Conservation (phyloP, 2,329 filamentous ascomycete genomes). For the Metarhizium sp. region DNA sequence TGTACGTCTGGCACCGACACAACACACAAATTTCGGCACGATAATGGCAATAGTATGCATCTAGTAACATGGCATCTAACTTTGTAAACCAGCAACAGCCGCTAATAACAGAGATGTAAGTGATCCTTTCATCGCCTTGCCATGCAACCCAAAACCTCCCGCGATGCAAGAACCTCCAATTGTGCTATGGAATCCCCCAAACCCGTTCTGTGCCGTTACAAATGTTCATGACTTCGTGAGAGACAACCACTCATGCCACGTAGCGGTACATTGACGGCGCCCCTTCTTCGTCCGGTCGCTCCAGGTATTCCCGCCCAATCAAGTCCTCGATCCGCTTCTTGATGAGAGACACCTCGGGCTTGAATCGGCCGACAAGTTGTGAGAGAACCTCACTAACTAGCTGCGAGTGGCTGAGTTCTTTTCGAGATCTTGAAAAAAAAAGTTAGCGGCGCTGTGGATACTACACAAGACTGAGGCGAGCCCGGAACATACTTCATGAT, state of each 20-base stretch:
- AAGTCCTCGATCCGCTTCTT: constrained; percentile 75
- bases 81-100: neutral
- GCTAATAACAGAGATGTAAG: neutral
- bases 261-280: constrained; percentile 60
- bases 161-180: constrained; percentile 1
- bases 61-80: neutral
- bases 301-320: constrained; percentile 68
- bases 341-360: constrained; percentile 66
- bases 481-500: constrained; percentile 70
- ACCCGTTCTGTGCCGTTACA: neutral
- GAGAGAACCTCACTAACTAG: constrained; percentile 63
- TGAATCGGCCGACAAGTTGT: constrained; percentile 62
- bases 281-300: constrained; percentile 58
- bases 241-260: constrained; percentile 43
- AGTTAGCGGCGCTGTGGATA: neutral
- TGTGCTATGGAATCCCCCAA: neutral
- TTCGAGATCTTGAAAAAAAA: constrained; percentile 50
- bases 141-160: neutral
- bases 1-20: too few relatives aligned
- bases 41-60: too few relatives aligned
- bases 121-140: neutral
- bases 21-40: too few relatives aligned
- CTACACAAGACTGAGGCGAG: neutral
- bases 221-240: neutral
- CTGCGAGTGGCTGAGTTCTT: constrained; percentile 58